Conservation (phyloP, 164 flowering plant genomes). For the Vitis vinifera region ASM3070453v1 NC_081805.1:12376001-12376500, state of each 20-base stretch:
- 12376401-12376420: constrained; percentile 48
- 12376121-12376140: constrained; percentile 20
- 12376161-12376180: constrained; percentile 48
- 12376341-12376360: constrained; percentile 46
- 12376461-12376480: constrained; percentile 36
- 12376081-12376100: constrained; percentile 15
- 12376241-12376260: constrained; percentile 27
- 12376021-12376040: constrained; percentile 39
- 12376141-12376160: constrained; percentile 25
- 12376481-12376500: constrained; percentile 19
- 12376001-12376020: constrained; percentile 31
- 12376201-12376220: constrained; percentile 22
- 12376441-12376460: constrained; percentile 16
- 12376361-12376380: constrained; percentile 69
- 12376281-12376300: constrained; percentile 42
- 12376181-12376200: constrained; percentile 30
- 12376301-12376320: constrained; percentile 62
- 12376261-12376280: constrained; percentile 39
- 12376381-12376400: constrained; percentile 34
- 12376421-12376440: constrained; percentile 25
- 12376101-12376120: constrained; percentile 15
- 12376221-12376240: constrained; percentile 29
- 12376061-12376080: constrained; percentile 24
- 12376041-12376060: constrained; percentile 22
- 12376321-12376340: constrained; percentile 65